These are phyloP conservation scores for Aaosphaeria pasadenensis DNA, from an alignment of 2,329 filamentous ascomycete species.

Conservation along the genomic window DNA sequence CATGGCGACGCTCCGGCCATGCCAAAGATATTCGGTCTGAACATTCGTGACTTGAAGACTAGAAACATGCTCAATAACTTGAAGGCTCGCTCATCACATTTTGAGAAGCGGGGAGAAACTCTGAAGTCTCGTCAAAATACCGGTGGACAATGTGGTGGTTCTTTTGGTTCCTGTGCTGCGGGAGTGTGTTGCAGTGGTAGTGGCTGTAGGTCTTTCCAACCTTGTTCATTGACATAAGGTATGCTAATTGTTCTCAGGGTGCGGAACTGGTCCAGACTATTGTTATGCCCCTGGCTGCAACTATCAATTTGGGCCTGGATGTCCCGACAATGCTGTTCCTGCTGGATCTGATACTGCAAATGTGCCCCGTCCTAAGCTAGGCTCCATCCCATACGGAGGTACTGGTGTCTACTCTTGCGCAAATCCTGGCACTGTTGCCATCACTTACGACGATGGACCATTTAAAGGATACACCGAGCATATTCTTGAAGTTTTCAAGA, in stretches of 20 bases:
- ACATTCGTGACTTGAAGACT: conserved; percentile 33
- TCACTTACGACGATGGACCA: conserved; percentile 68
- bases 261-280: conserved; percentile 53
- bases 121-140: conserved; percentile 15
- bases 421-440: conserved; percentile 56
- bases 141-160: conserved; percentile 29
- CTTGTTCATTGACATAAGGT: background rate
- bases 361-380: conserved; percentile 53
- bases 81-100: conserved; percentile 21
- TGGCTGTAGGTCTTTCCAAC: conserved; percentile 22
- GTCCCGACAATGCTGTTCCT: conserved; percentile 57
- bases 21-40: conserved; percentile 33
- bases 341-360: conserved; percentile 55
- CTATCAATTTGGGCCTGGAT: conserved; percentile 59
- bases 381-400: conserved; percentile 55
- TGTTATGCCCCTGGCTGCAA: conserved; percentile 62
- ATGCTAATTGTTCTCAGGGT: conserved; percentile 36
- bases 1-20: conserved; percentile 24
- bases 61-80: conserved; percentile 28
- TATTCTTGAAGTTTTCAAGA: conserved; percentile 59
- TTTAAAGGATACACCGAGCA: conserved; percentile 57
- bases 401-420: conserved; percentile 56
- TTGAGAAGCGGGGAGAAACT: conserved; percentile 8
- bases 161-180: conserved; percentile 25
- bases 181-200: conserved; percentile 34